Conservation (phyloP, 2,329 filamentous ascomycete species). For the Pseudofabraea citricarpa region DNA sequence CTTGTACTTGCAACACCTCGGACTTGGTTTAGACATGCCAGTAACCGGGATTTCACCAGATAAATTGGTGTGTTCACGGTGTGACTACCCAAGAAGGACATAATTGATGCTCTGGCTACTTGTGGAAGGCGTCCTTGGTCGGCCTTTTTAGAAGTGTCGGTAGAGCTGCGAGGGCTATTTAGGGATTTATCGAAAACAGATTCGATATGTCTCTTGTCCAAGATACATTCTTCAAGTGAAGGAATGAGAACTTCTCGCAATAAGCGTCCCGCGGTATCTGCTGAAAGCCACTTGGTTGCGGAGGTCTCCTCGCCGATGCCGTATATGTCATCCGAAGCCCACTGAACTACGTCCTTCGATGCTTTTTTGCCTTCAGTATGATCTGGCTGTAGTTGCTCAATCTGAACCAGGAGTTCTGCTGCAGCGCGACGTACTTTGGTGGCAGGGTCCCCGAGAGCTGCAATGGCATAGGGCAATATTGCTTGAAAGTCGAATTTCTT, state of each 20-base stretch:
- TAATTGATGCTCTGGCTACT: constrained; percentile 56
- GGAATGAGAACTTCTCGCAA: constrained; percentile 66
- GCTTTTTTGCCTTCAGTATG: constrained; percentile 36
- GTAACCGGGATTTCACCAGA: constrained; percentile 63
- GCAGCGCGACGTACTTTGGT: constrained; percentile 73
- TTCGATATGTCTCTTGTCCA: constrained; percentile 69
- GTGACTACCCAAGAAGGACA: constrained; percentile 72
- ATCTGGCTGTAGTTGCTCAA: constrained; percentile 45
- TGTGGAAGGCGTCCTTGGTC: constrained; percentile 45
- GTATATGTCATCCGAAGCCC: constrained; percentile 65
- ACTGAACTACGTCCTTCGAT: constrained; percentile 34
- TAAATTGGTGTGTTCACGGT: constrained; percentile 63
- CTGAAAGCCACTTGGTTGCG: constrained; percentile 50
- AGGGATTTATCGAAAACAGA: constrained; percentile 57
- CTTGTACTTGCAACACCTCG: constrained; percentile 66
- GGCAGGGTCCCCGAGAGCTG: constrained; percentile 70
- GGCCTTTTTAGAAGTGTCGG: constrained; percentile 36
- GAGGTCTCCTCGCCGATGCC: constrained; percentile 44
- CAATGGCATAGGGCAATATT: constrained; percentile 75
- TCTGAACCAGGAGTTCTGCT: constrained; percentile 56
- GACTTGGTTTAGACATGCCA: constrained; percentile 68
- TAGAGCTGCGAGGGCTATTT: constrained; percentile 44
- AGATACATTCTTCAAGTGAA: constrained; percentile 76
- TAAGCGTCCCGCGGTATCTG: constrained; percentile 54
- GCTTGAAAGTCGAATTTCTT: constrained; percentile 65